Base-by-base conservation (phyloP, 345 rosid genomes). In the Eucalyptus polyanthemos region DNA sequence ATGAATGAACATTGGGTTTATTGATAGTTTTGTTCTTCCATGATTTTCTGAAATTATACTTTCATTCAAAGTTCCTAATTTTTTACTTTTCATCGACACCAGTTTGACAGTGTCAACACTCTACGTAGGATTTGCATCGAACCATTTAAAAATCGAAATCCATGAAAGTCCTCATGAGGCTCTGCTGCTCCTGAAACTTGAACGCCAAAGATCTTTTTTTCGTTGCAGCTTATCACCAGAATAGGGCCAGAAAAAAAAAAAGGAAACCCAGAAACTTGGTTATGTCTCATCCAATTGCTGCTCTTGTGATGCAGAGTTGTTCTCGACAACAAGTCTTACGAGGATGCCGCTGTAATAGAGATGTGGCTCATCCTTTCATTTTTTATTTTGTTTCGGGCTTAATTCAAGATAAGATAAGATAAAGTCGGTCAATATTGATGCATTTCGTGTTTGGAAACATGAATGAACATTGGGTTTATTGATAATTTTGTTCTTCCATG, bases 51-150 rank as follows among this genome's bases (percentile, higher is more conserved):
- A 49, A 12, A 49, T 49, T 12, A 49, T 49, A 49, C 15, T 12
- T 0, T 49, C 50, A 12, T 49, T 49, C 14, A 45, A 90, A 19
- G 47, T 42, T 37, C 17, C 45, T 42, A 15, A 80, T 83, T 58
- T 11, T 34, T 86, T 9, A 50, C 37, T 11, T 88, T 54, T 58
- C 72, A 44, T 86, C 25, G 45, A 88, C 34, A 42, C 80, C 93
- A 97, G 99, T 95, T 96, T 90, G 97, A 95, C 88, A 94, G 97
- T 91, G 93, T 94, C 49, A 96, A 95, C 93, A 96, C 51, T 50
- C 7, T 50, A 50, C 17, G 51, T 14, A 50, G 51, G 17, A 14
- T 50, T 50, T 50, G 51, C 51, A 50, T 50, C 17, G 51, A 50
- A 14, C 17, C 51, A 50, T 50, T 50, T 50, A 50, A 50, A 50